Evolutionary conservation across 108 stramenopile species (phyloP), one percentile per base, ranked within the genome.

Genomic region (Pseudonitzschia pungens): DNA sequence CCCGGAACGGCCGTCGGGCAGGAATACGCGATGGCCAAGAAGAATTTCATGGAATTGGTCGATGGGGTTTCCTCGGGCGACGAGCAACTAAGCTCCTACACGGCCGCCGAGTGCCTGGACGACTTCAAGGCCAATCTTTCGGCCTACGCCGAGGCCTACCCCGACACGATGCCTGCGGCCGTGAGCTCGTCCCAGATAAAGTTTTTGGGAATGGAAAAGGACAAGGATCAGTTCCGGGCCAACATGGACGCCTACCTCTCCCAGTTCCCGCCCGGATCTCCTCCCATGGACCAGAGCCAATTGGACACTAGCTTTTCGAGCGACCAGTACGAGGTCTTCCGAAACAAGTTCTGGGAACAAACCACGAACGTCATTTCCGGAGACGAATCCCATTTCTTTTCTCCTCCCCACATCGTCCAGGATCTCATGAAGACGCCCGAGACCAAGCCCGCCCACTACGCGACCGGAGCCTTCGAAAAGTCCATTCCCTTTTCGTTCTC

Each of bases 151-250:
- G 81, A 86, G 31, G 60, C 66, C 15, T 94, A 84, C 44, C 93
- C 93, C 67, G 81, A 83, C 43, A 87, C 84, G 54, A 75, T 84
- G 62, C 90, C 90, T 22, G 90, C 90, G 55, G 90, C 93, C 0
- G 93, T 94, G 10, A 74, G 76, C 26, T 50, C 85, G 12, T 86
- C 86, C 48, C 26, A 76, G 28, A 65, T 91, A 59, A 83, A 89
- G 51, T 94, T 94, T 58, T 60, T 82, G 14, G 87, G 87, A n/a
- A 89, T 90, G 83, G 90, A 91, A 67, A 91, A 90, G 76, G 90
- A 94, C 57, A 83, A 89, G 51, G 87, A 89, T 54, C 71, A 81
- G 48, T 94, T 88, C 63, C 77, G 79, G 40, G 73, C 66, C 59
- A 94, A 94, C 72, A 90, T 94, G 81, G 79, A 77, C 54, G 78